Percentiles rank a stretch among this genome's conserved stretches.
Conservation (phyloP, 140 eudicot genomes). For the Flaveria floridana region DNA sequence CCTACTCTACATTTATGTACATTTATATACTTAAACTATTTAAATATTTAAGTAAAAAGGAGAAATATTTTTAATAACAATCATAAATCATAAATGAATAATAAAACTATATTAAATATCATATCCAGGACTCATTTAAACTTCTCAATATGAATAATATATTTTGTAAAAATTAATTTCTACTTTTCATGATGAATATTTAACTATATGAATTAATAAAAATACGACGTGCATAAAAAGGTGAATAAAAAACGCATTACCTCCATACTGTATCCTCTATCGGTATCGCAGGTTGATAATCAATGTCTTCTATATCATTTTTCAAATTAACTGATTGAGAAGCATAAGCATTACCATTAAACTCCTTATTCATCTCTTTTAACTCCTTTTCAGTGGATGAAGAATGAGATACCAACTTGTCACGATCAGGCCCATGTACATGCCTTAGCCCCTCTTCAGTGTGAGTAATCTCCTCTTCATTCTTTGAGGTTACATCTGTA, state of each 20-base stretch:
- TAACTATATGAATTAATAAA: neutral
- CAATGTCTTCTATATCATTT: neutral
- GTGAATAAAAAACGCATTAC: constrained; percentile 24
- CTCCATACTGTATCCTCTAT: constrained; percentile 32
- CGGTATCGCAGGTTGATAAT: constrained; percentile 33
- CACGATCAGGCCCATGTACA: constrained; percentile 14
- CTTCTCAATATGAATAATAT: no score
- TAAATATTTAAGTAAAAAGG: neutral
- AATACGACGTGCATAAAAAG: neutral
- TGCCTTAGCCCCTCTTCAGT: constrained; percentile 18
- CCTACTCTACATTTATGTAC: neutral
- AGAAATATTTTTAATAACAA: neutral
- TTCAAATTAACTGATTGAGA: neutral
- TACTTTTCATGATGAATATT: neutral
- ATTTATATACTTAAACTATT: neutral
- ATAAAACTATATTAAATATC: neutral
- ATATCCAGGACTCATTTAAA: no score
- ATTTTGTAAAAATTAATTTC: neutral
- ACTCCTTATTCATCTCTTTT: neutral
- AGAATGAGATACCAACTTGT: constrained; percentile 25
- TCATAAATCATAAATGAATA: neutral
- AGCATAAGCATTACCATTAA: constrained; percentile 16
- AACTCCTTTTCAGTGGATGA: constrained; percentile 17
- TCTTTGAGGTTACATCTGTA: constrained; percentile 26
- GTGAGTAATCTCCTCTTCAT: constrained; percentile 9